Evolutionary conservation across 345 rosid genomes (phyloP).

Genomic region (Euphorbia lathyris): DNA sequence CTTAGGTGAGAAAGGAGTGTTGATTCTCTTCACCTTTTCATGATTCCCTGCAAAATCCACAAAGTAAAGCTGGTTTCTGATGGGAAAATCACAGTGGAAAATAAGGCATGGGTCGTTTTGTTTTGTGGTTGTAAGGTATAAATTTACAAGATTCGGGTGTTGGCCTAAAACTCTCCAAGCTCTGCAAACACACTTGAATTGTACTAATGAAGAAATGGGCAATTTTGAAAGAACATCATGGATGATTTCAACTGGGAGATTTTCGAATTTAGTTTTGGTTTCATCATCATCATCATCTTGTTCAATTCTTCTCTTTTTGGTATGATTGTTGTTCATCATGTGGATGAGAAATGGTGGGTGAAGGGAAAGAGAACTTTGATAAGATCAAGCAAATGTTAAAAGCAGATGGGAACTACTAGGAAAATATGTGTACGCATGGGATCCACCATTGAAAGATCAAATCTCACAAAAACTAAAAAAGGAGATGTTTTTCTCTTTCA

Average conservation of each 20-base stretch:
- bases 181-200: conserved; percentile 38
- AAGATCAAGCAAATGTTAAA: conserved; percentile 19
- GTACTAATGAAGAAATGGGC: conserved; percentile 39
- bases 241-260: conserved; percentile 55
- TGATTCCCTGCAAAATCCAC: conserved; percentile 27
- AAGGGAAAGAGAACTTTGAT: conserved; percentile 23
- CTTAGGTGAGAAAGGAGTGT: conserved; percentile 25
- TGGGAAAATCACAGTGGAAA: conserved; percentile 39
- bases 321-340: conserved; percentile 7
- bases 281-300: conserved; percentile 15
- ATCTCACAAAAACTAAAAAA: conserved; percentile 10
- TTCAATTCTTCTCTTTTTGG: conserved; percentile 26
- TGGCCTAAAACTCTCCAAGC: conserved; percentile 32
- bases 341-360: conserved; percentile 16
- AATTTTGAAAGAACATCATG: conserved; percentile 61
- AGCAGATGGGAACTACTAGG: conserved; percentile 39
- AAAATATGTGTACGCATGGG: conserved; percentile 26
- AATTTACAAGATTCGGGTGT: conserved; percentile 25
- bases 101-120: conserved; percentile 35
- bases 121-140: conserved; percentile 8
- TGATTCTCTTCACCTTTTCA: conserved; percentile 27
- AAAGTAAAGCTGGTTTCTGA: conserved; percentile 37
- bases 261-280: conserved; percentile 33
- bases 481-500: not conserved
- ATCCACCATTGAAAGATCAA: conserved; percentile 42